Evolutionary conservation across 2,329 filamentous ascomycete genomes (phyloP).

Genomic region (Thielaviopsis ethacetica): DNA sequence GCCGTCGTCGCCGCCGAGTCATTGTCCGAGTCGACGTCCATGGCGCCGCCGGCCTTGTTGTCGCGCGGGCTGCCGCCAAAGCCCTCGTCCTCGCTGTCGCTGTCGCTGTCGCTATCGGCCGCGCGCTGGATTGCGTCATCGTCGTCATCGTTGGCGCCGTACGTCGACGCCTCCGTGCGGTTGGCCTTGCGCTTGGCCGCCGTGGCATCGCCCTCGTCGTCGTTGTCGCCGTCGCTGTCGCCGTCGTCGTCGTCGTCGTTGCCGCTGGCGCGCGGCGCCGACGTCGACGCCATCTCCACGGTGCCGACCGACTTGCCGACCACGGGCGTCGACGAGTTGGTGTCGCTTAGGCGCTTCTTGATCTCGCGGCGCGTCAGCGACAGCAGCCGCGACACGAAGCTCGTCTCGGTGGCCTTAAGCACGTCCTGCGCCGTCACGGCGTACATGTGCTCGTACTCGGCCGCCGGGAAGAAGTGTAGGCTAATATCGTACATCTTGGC

Average conservation of each 20-base stretch:
- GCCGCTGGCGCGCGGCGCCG: conserved; percentile 17
- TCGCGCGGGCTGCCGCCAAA: conserved; percentile 30
- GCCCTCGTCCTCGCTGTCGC: conserved; percentile 32
- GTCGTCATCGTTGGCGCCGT: conserved; percentile 84
- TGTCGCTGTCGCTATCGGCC: conserved; percentile 34
- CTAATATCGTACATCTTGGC: conserved; percentile 76
- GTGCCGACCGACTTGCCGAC: conserved; percentile 41
- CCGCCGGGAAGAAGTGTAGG: conserved; percentile 66
- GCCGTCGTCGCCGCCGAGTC: conserved; percentile 14
- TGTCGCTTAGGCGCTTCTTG: conserved; percentile 57
- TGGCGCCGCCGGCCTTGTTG: conserved; percentile 22
- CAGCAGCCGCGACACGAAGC: conserved; percentile 58
- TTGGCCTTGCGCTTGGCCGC: conserved; percentile 60
- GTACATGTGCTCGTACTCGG: conserved; percentile 75
- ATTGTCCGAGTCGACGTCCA: conserved; percentile 19
- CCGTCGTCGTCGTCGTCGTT: conserved; percentile 42
- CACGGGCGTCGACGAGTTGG: conserved; percentile 57
- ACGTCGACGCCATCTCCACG: conserved; percentile 32
- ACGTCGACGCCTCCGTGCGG: conserved; percentile 67
- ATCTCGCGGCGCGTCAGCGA: conserved; percentile 59
- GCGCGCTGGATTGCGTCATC: conserved; percentile 60
- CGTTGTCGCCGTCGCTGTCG: conserved; percentile 50
- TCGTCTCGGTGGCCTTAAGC: conserved; percentile 59
- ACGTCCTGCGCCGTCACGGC: conserved; percentile 69
- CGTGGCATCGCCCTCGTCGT: conserved; percentile 60